Evolutionary conservation across 225 moss, liverwort and hornwort species (phyloP), one percentile per base, ranked within the genome.

Genomic region (Physcomitrium patens): DNA sequence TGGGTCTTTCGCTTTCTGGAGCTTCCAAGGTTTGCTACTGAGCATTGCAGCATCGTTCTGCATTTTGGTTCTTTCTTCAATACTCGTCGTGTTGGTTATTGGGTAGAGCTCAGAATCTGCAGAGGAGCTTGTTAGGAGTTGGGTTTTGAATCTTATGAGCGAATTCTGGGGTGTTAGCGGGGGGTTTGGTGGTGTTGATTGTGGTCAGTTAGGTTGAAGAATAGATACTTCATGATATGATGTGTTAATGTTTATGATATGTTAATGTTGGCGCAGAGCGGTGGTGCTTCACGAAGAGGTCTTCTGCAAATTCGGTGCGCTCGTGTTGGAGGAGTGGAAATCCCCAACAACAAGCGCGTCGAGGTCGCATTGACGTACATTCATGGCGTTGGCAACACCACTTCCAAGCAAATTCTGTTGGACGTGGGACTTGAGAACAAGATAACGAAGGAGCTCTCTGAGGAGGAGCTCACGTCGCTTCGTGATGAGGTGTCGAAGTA

Each of bases 401-500:
- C 94, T 7, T 86, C 94, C 17, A 80, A 73, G 70, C 94, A 95
- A 75, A 92, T 95, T 81, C 73, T 95, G 27, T 81, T 92, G 45
- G 94, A 95, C 50, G 87, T 92, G 58, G 89, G 87, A 74, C 59
- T 95, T 57, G 94, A 95, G 69, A 95, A 92, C 84, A 95, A 95
- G 85, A 26, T 81, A 31, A 86, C 90, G 17, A 91, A 87, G 74
- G 94, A 95, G 48, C 86, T 95, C 2, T 74, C 76, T 31, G 94
- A 92, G 80, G 91, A 89, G 85, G 94, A 92, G 52, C 91, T 95
- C 0, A 95, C 94, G 37, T 78, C 73, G 23, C 75, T 95, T 69
- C 94, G 94, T 80, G 94, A 95, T 13, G 92, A 92, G 81, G 92
- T 95, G 5, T 81, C 94, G 31, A 92, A 92, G 80, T 95, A 95